Evolutionary conservation across 2,329 filamentous ascomycete genomes (phyloP).

Genomic region (Sporothrix inflata): DNA sequence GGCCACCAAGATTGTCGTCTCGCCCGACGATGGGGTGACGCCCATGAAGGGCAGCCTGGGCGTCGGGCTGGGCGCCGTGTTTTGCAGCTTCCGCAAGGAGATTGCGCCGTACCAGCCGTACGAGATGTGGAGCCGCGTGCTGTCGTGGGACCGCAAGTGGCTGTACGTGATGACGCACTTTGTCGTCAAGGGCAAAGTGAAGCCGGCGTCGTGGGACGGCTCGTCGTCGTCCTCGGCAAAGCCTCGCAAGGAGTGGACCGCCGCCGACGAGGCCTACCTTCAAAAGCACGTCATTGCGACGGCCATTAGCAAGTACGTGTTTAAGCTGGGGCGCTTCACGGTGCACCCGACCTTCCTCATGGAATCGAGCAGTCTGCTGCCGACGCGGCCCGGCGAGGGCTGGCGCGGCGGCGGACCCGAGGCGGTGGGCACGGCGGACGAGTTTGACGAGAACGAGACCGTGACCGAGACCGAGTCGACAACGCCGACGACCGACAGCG

Average conservation of each 20-base stretch:
- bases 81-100: slow-evolving; percentile 74
- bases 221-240: slow-evolving; percentile 24
- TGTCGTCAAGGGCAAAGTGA: slow-evolving; percentile 63
- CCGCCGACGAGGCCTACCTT: slow-evolving; percentile 49
- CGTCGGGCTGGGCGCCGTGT: slow-evolving; percentile 73
- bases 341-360: slow-evolving; percentile 80
- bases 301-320: slow-evolving; percentile 77
- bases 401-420: slow-evolving; percentile 52
- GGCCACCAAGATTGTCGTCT: slow-evolving; percentile 53
- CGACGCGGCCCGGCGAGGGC: slow-evolving; percentile 66
- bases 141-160: slow-evolving; percentile 83
- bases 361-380: slow-evolving; percentile 72
- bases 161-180: slow-evolving; percentile 76
- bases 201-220: slow-evolving; percentile 58
- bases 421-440: slow-evolving; percentile 47
- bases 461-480: slow-evolving; percentile 35
- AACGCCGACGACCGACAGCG: slow-evolving; percentile 41
- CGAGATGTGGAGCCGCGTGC: slow-evolving; percentile 72
- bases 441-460: slow-evolving; percentile 44
- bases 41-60: slow-evolving; percentile 58
- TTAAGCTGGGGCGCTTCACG: slow-evolving; percentile 80
- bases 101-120: slow-evolving; percentile 70
- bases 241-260: slow-evolving; percentile 33
- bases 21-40: slow-evolving; percentile 43
- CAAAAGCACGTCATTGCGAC: slow-evolving; percentile 71